Base-by-base conservation (phyloP, 495 filamentous ascomycete genomes). In the Annulohypoxylon bovei region DNA sequence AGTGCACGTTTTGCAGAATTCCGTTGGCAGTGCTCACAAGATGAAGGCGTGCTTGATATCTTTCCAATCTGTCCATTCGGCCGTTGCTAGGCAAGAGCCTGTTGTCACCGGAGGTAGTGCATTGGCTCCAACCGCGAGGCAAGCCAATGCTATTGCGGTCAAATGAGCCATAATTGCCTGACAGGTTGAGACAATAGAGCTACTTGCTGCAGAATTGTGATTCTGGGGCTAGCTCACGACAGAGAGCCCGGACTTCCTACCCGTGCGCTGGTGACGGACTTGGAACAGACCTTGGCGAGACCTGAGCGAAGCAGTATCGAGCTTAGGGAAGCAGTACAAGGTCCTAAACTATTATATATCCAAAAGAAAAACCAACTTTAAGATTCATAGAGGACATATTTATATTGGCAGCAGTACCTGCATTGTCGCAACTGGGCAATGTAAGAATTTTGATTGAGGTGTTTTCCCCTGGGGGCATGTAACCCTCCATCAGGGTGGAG, bases 41-140 rank as follows among this genome's bases (percentile, higher is more conserved):
- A 83, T 77, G 57, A 87, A 88, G 5, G 84, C 70, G 47, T 87
- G 78, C 62, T 86, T 85, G 65, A 86, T 72, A 23, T 78, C 66
- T 44, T 80, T 72, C 79, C 80, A 86, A 14, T 81, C 83, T 0
- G 80, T 79, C 81, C 85, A 87, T 37, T 72, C 62, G 32, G 63
- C 50, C 37, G 73, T 80, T 28, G 68, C 64, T 0, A 52, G 42
- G 42, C 74, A 75, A 22, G 32, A 22, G 16, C 32, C 72, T 23
- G 56, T 70, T 61, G 18, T 55, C 20, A 30, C 28, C 6, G 64
- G 42, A 11, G 68, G 52, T 14, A 67, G 39, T 25, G 74, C 71
- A 1, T 49, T 53, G 8, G 57, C 40, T 47, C 74, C 46, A 12
- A 70, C 50, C 27, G 62, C 70, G 37, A 75, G 55, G 9, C 49